Conservation (phyloP, 148 eudicot species). For the Rhododendron ovatum region DNA sequence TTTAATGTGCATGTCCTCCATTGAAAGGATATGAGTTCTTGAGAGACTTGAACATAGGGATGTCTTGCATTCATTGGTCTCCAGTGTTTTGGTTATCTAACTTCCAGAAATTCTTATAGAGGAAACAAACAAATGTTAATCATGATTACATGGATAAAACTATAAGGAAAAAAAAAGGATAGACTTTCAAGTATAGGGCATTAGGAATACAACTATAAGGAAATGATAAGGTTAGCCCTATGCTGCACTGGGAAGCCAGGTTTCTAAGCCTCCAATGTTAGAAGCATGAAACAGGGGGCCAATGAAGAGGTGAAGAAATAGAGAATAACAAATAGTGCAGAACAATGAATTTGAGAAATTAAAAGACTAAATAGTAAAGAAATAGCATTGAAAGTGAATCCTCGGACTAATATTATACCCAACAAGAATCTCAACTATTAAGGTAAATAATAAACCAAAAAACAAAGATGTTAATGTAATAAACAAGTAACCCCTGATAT, state of each 20-base stretch:
- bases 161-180: neutral
- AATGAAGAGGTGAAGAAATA: neutral
- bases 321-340: neutral
- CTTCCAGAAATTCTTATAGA: neutral
- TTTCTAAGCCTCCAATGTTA: neutral
- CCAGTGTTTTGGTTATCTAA: neutral
- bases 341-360: neutral
- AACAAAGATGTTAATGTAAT: neutral
- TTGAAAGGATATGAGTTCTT: neutral
- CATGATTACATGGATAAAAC: neutral
- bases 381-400: neutral
- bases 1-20: neutral
- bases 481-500: neutral
- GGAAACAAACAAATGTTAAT: neutral
- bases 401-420: neutral
- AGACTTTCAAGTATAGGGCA: neutral
- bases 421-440: neutral
- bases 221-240: neutral
- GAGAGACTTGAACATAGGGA: neutral
- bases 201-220: neutral
- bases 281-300: neutral
- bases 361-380: neutral
- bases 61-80: neutral
- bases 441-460: neutral
- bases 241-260: neutral